phyloP scores from a whole-genome alignment of 331 rosid species.

The Pyrus hybrid region DNA sequence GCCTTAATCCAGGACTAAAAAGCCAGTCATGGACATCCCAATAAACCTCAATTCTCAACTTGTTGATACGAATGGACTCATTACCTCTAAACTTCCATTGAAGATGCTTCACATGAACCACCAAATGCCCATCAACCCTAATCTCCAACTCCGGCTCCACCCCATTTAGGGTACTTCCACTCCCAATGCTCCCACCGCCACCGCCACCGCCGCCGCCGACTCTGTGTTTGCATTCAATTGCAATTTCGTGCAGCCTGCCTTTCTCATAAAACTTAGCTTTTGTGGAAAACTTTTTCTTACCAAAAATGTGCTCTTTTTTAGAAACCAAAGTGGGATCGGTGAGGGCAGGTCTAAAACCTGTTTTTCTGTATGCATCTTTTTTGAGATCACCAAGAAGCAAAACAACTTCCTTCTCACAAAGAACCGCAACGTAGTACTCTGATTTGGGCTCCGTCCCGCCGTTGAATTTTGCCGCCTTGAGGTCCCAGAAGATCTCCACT shows the following conservation, averaged over 20 bases:
- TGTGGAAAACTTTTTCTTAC: slow-evolving; percentile 66
- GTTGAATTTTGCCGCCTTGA: slow-evolving; percentile 58
- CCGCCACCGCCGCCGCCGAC: background rate
- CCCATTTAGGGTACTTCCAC: slow-evolving; percentile 30
- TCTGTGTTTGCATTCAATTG: slow-evolving; percentile 58
- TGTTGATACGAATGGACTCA: slow-evolving; percentile 61
- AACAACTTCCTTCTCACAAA: slow-evolving; percentile 70
- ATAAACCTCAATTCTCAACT: slow-evolving; percentile 67
- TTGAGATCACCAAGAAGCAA: slow-evolving; percentile 69
- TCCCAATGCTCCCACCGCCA: background rate
- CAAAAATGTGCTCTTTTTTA: slow-evolving; percentile 67
- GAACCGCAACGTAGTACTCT: slow-evolving; percentile 74
- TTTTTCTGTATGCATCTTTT: slow-evolving; percentile 68
- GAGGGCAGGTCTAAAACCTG: slow-evolving; percentile 64
- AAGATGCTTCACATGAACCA: slow-evolving; percentile 72
- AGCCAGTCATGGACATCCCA: slow-evolving; percentile 97
- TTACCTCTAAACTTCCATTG: slow-evolving; percentile 95
- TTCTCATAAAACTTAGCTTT: slow-evolving; percentile 66
- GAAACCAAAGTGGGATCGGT: slow-evolving; percentile 71
- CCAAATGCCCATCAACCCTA: slow-evolving; percentile 68
- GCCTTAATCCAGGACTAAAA: slow-evolving; percentile 80
- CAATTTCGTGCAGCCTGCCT: slow-evolving; percentile 62
- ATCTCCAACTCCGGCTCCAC: slow-evolving; percentile 92
- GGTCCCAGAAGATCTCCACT: slow-evolving; percentile 69
- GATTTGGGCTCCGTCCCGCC: slow-evolving; percentile 73